Conservation (phyloP, 257 asterid genomes). For the Primulina tabacum region DNA sequence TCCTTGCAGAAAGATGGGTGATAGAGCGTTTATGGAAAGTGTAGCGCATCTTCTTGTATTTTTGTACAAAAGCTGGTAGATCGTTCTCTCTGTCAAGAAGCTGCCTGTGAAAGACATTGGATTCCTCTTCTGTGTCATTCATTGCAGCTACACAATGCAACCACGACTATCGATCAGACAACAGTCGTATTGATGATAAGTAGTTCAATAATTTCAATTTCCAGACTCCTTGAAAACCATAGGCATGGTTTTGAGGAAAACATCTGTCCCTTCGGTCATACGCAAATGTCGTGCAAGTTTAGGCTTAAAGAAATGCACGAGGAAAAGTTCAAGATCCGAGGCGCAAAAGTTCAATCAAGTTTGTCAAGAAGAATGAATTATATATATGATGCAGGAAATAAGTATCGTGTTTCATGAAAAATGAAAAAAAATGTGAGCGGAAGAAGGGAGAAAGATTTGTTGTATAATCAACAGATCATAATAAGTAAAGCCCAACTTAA, state of each 20-base stretch:
- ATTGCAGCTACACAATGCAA: conserved; percentile 53
- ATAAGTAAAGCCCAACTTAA: neutral
- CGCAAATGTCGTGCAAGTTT: neutral
- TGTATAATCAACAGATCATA: neutral
- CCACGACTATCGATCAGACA: neutral
- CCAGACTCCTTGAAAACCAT: neutral
- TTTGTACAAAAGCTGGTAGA: conserved; percentile 65
- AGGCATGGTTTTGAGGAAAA: neutral
- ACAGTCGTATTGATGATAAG: neutral
- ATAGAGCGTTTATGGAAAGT: conserved; percentile 74
- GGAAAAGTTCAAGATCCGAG: neutral
- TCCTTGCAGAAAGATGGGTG: conserved; percentile 83
- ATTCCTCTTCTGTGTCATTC: conserved; percentile 70
- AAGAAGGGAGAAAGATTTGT: neutral
- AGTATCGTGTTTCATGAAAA: neutral
- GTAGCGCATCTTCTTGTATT: conserved; percentile 74
- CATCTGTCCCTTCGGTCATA: neutral
- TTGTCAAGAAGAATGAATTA: neutral
- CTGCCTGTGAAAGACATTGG: conserved; percentile 76
- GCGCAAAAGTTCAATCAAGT: neutral
- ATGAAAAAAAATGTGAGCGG: neutral
- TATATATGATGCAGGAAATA: neutral
- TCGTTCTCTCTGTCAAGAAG: conserved; percentile 77
- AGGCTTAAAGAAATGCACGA: neutral
- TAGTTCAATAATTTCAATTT: neutral